These are phyloP conservation scores for Coccomyxa subellipsoidea DNA, from an alignment of 163 green algal species.

Conservation along the genomic window DNA sequence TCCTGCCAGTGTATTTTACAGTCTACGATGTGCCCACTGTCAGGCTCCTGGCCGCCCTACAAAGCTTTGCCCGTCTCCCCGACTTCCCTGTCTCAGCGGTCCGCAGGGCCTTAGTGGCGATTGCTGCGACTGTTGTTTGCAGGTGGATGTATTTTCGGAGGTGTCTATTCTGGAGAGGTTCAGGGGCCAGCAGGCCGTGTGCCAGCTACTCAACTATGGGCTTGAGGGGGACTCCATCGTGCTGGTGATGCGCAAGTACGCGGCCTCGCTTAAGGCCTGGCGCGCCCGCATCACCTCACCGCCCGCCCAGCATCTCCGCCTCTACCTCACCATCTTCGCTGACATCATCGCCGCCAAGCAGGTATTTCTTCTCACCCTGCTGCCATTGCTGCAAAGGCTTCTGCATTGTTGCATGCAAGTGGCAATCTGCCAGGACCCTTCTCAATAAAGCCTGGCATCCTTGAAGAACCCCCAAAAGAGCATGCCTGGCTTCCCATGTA, in stretches of 20 bases:
- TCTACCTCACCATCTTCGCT: conserved; percentile 45
- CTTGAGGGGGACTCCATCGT: conserved; percentile 31
- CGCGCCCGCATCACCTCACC: conserved; percentile 25
- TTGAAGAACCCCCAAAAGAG: too few relatives aligned
- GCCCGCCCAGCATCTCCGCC: conserved; percentile 24
- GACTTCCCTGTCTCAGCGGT: too few relatives aligned
- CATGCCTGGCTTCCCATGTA: too few relatives aligned
- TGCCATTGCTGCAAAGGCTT: not conserved
- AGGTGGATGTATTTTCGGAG: conserved; percentile 42
- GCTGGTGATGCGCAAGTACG: conserved; percentile 31
- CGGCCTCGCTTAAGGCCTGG: conserved; percentile 35
- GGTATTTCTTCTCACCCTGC: not conserved
- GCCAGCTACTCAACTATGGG: conserved; percentile 41
- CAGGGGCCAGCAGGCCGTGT: conserved; percentile 9
- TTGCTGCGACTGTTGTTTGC: not conserved
- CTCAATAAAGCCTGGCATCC: too few relatives aligned
- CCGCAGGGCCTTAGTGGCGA: too few relatives aligned
- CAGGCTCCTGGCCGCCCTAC: too few relatives aligned
- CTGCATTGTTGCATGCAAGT: conserved; percentile 26
- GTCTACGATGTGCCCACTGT: too few relatives aligned
- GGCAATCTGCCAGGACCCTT: too few relatives aligned
- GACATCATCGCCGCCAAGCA: conserved; percentile 27
- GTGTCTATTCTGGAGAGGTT: conserved; percentile 48
- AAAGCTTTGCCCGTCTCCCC: too few relatives aligned
- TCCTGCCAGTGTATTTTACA: too few relatives aligned